Evolutionary conservation across 1,284 basidiomycete species (phyloP).

Genomic region (Erythrobasidium hasegawianum): DNA sequence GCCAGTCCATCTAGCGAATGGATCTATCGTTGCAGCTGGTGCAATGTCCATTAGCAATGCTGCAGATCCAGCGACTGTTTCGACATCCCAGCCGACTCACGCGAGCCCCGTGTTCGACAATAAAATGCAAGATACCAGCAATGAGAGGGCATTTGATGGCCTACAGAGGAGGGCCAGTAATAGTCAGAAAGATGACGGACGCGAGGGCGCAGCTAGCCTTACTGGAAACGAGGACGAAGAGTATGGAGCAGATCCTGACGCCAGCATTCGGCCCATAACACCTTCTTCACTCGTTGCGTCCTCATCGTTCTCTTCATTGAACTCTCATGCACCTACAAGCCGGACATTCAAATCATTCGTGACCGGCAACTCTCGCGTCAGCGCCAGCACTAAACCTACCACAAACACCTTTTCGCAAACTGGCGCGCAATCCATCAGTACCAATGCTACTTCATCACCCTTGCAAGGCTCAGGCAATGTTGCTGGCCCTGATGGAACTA

Average conservation of each 20-base stretch:
- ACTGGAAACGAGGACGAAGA: constrained; percentile 16
- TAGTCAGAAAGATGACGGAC: not conserved
- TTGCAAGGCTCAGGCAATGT: not conserved
- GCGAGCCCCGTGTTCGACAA: not conserved
- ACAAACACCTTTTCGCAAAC: too few species aligned
- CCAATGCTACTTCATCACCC: constrained; percentile 68
- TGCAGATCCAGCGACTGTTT: not conserved
- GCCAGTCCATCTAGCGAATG: constrained; percentile 1
- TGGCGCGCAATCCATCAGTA: too few species aligned
- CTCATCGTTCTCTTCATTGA: constrained; percentile 33
- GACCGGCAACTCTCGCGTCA: constrained; percentile 26
- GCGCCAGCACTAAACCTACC: too few species aligned
- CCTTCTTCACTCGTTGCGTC: constrained; percentile 40
- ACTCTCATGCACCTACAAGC: constrained; percentile 38
- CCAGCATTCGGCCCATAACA: constrained; percentile 40
- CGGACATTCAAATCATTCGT: constrained; percentile 38
- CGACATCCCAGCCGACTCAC: constrained; percentile 8
- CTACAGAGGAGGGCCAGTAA: not conserved
- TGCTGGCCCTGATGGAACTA: not conserved
- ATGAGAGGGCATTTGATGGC: too few species aligned
- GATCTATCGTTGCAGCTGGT: not conserved
- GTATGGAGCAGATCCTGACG: constrained; percentile 40
- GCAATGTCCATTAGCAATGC: not conserved
- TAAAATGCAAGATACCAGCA: too few species aligned
- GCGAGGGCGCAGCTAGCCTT: not conserved